Evolutionary conservation across 306 rosid genomes (phyloP).

Genomic region (Clitoria ternatea): DNA sequence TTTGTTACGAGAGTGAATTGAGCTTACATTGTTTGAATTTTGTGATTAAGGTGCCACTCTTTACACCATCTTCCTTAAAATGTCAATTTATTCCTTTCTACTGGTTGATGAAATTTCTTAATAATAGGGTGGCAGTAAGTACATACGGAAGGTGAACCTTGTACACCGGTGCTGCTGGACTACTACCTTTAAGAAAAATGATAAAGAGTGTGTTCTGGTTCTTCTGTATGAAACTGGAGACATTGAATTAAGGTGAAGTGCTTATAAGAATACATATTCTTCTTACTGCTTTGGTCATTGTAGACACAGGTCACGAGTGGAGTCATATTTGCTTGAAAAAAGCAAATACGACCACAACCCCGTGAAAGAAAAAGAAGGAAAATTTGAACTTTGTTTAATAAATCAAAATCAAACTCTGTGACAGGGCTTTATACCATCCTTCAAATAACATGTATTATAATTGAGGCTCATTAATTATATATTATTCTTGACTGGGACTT

Average conservation of each 20-base stretch:
- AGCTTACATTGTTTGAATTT: slow-evolving; percentile 49
- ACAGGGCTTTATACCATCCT: neutral
- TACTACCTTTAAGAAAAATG: slow-evolving; percentile 55
- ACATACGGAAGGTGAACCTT: slow-evolving; percentile 54
- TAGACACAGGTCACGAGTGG: neutral
- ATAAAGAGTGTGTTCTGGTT: slow-evolving; percentile 50
- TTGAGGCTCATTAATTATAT: slow-evolving; percentile 9
- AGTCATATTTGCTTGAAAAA: neutral
- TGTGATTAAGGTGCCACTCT: slow-evolving; percentile 54
- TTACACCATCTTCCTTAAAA: slow-evolving; percentile 22
- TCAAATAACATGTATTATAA: slow-evolving; percentile 6
- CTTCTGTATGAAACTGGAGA: slow-evolving; percentile 69
- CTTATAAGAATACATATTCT: slow-evolving; percentile 5
- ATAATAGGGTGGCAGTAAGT: slow-evolving; percentile 55
- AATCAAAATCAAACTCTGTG: neutral
- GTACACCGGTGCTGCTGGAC: slow-evolving; percentile 74
- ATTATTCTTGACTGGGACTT: slow-evolving; percentile 11
- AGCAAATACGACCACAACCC: neutral
- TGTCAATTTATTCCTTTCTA: slow-evolving; percentile 18
- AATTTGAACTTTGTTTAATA: neutral
- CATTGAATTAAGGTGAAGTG: slow-evolving; percentile 77
- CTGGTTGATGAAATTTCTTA: slow-evolving; percentile 26
- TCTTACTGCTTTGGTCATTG: slow-evolving; percentile 5
- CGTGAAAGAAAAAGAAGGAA: neutral
- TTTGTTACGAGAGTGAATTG: slow-evolving; percentile 67